phyloP scores from a whole-genome alignment of 2,329 filamentous ascomycete species.

The Paecilomyces fulvus region DNA sequence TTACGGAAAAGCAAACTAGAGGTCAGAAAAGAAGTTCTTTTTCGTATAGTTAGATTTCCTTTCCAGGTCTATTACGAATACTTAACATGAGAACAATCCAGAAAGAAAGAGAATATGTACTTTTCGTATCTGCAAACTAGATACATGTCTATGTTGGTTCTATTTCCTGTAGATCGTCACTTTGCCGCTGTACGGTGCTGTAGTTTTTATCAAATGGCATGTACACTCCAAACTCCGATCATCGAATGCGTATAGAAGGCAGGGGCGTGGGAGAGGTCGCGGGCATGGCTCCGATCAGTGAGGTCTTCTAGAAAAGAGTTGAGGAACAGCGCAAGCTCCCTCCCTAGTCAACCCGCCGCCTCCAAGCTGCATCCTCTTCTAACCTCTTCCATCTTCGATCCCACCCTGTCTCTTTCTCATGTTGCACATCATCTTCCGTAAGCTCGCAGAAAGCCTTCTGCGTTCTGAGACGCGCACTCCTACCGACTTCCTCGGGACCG shows the following conservation, averaged over 20 bases:
- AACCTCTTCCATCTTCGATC: slow-evolving; percentile 30
- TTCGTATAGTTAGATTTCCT: not conserved
- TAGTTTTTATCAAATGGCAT: not conserved
- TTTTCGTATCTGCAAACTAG: not conserved
- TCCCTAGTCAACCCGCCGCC: slow-evolving; percentile 10
- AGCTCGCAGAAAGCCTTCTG: slow-evolving; percentile 23
- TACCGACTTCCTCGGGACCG: slow-evolving; percentile 20
- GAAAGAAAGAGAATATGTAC: not conserved
- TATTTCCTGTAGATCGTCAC: not conserved
- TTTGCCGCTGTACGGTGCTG: not conserved
- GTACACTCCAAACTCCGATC: not conserved
- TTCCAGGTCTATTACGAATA: not conserved
- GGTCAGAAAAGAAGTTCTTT: not conserved
- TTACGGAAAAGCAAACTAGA: not conserved
- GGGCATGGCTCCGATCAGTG: no score
- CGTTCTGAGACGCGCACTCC: slow-evolving; percentile 25
- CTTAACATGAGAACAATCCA: not conserved
- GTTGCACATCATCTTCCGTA: slow-evolving; percentile 9
- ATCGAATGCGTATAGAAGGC: not conserved
- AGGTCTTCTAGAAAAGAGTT: no score
- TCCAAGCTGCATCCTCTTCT: slow-evolving; percentile 21
- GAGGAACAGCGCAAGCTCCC: not conserved
- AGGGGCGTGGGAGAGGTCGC: no score
- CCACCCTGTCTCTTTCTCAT: slow-evolving; percentile 24
- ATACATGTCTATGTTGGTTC: not conserved